Conservation (phyloP, 148 eudicot species). For the Talinum fruticosum region DNA sequence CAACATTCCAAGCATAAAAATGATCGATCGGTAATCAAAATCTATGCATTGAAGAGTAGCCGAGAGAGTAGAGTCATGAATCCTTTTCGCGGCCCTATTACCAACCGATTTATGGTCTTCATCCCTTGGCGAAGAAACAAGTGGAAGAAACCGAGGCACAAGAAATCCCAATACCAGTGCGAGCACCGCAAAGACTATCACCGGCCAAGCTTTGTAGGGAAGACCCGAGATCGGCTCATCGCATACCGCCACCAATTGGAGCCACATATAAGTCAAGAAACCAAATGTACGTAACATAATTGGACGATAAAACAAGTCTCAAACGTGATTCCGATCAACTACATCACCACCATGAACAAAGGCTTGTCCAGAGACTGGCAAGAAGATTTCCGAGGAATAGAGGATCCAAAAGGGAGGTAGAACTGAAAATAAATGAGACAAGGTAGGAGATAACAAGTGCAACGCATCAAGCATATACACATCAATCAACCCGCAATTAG, state of each 20-base stretch:
- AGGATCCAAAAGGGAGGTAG: too few species aligned
- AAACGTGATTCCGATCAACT: not conserved
- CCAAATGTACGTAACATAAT: not conserved
- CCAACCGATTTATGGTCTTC: slow-evolving; percentile 18
- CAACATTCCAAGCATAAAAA: not conserved
- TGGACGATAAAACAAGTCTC: not conserved
- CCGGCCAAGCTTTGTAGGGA: slow-evolving; percentile 74
- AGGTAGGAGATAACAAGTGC: not conserved
- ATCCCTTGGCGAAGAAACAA: slow-evolving; percentile 40
- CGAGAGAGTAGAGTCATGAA: slow-evolving; percentile 9
- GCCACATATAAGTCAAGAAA: not conserved
- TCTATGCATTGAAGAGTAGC: not conserved
- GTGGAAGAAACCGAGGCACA: slow-evolving; percentile 59
- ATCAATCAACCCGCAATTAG: not conserved
- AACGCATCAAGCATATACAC: not conserved
- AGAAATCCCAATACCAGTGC: slow-evolving; percentile 49
- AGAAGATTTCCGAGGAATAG: not conserved
- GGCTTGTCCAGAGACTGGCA: not conserved
- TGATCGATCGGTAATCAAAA: not conserved
- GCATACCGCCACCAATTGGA: slow-evolving; percentile 54
- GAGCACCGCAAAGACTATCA: slow-evolving; percentile 53
- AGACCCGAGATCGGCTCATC: slow-evolving; percentile 78
- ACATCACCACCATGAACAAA: not conserved
- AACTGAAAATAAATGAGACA: not conserved
- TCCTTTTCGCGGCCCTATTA: slow-evolving; percentile 20